Evolutionary conservation across 495 filamentous ascomycete genomes (phyloP), one percentile per base, ranked within the genome.

Genomic region (Tricharina praecox): DNA sequence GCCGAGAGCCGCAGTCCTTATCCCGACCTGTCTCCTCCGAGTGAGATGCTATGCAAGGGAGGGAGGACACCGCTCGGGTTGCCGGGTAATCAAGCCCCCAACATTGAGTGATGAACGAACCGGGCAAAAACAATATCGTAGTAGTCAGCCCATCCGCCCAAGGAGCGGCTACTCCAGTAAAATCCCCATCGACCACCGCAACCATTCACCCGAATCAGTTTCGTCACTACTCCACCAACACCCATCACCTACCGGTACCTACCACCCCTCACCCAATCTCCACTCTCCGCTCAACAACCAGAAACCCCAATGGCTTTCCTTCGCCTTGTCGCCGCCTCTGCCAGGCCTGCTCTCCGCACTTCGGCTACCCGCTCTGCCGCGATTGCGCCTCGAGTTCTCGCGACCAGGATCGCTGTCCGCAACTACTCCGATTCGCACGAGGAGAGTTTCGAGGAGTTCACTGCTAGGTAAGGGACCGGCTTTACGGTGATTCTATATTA

Each of bases 401-500:
- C 53, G 18, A 44, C 60, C 30, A 9, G 43, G 43, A 38, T 48
- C 11, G 48, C 39, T 18, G 23, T 61, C 42, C 51, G 55, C 42
- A 51, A 45, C 45, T 63, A 62, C 57, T 63, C 70, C 69, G 71
- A 70, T 51, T 62, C 63, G 44, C 76, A 85, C 64, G 81, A 88
- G 64, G 90, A 99, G 78, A 94, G 77, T 60, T 99, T 90, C 62
- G 90, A 99, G 74, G 85, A 99, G 73, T 99, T 99, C 68, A 85
- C 82, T 67, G 83, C 86, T 58, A 85, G 90, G 90, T 96, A 82
- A 67, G 85, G 55, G 16, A 19, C 11, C 39, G 25, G 7, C n/a
- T n/a, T n/a, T n/a, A n/a, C n/a, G n/a, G n/a, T n/a, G n/a, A n/a
- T n/a, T n/a, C n/a, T n/a, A 16, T 16, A 39, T 15, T 21, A 21